Conservation (phyloP, 345 rosid genomes). For the Aethionema arabicum region DNA sequence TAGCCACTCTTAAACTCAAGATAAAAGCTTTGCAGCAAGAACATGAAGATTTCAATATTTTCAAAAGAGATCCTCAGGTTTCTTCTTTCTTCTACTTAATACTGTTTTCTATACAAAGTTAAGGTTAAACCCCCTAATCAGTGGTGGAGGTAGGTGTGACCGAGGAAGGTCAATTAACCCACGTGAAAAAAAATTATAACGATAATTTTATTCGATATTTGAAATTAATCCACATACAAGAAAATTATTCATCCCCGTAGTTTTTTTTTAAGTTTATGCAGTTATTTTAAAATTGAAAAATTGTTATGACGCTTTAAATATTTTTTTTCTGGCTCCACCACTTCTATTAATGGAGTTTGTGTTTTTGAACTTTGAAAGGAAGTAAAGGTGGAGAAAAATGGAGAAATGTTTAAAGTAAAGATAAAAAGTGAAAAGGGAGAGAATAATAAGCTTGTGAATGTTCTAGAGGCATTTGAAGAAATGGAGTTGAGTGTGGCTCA, state of each 20-base stretch:
- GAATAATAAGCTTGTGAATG: constrained; percentile 47
- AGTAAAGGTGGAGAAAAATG: constrained; percentile 64
- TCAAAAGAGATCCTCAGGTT: constrained; percentile 53
- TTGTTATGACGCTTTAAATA: no score
- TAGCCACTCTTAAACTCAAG: constrained; percentile 56
- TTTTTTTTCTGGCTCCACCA: no score
- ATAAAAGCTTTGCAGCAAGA: constrained; percentile 54
- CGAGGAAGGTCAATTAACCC: no score
- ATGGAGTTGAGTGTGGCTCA: constrained; percentile 58
- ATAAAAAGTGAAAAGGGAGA: constrained; percentile 50
- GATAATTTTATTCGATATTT: no score
- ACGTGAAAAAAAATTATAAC: no score
- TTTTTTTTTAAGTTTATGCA: no score
- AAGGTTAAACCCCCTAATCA: no score
- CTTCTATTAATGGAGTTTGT: no score
- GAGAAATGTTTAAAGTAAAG: constrained; percentile 45
- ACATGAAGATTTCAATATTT: constrained; percentile 41
- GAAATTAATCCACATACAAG: no score
- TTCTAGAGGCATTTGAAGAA: constrained; percentile 69
- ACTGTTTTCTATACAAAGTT: not conserved
- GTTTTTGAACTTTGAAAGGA: constrained; percentile 36
- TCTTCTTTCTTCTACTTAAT: constrained; percentile 1
- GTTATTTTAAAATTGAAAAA: no score
- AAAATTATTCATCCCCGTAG: no score
- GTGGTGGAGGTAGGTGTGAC: no score